Conservation (phyloP, 2,329 filamentous ascomycete genomes). For the Alternaria arbusti region DNA sequence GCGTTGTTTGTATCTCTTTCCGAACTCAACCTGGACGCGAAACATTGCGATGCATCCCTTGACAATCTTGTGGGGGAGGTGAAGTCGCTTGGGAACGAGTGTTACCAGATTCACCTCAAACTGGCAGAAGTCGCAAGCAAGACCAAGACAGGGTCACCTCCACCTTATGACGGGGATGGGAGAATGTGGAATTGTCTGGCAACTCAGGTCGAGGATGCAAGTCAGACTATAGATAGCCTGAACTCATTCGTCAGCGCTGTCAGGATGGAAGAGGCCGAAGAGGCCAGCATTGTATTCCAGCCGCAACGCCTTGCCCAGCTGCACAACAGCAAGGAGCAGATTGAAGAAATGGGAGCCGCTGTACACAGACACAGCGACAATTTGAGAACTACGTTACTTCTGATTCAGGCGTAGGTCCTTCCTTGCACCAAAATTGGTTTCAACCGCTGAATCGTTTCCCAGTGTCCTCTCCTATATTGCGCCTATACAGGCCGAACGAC, state of each 20-base stretch:
- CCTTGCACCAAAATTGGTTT: neutral
- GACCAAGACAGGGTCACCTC: neutral
- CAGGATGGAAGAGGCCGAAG: neutral
- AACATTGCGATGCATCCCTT: slow-evolving; percentile 12
- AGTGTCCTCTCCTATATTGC: slow-evolving; percentile 8
- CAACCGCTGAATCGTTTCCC: neutral
- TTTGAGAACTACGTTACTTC: slow-evolving; percentile 15
- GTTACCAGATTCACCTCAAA: slow-evolving; percentile 26
- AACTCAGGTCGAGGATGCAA: slow-evolving; percentile 17
- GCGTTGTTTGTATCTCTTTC: slow-evolving; percentile 22
- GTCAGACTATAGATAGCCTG: slow-evolving; percentile 18
- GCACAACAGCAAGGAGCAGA: slow-evolving; percentile 2
- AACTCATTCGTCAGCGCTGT: slow-evolving; percentile 15
- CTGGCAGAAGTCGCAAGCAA: slow-evolving; percentile 17
- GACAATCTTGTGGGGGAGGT: slow-evolving; percentile 18
- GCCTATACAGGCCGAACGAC: slow-evolving; percentile 8
- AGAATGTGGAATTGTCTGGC: slow-evolving; percentile 22
- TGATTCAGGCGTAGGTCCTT: slow-evolving; percentile 24
- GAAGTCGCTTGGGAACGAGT: slow-evolving; percentile 26
- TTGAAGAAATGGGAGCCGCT: neutral
- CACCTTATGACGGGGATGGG: slow-evolving; percentile 11
- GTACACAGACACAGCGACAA: slow-evolving; percentile 23
- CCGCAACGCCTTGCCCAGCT: slow-evolving; percentile 13
- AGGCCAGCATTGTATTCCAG: slow-evolving; percentile 8
- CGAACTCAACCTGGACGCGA: slow-evolving; percentile 15